Evolutionary conservation across 345 rosid species (phyloP).

Genomic region (Melaleuca quinquenervia): DNA sequence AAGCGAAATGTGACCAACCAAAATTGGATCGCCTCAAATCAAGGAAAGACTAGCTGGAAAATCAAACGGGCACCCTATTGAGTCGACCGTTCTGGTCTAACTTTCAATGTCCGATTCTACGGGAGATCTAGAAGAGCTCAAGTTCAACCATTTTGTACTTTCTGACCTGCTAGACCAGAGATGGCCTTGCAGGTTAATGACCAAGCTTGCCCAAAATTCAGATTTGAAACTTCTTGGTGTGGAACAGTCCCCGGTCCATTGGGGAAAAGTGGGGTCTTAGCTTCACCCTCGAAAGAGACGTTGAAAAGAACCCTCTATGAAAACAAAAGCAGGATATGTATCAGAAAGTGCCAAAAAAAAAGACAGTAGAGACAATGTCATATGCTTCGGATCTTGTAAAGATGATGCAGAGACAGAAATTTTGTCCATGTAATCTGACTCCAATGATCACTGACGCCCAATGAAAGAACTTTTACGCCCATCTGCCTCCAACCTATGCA

Average conservation of each 20-base stretch:
- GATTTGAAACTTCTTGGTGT: not conserved
- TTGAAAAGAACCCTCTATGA: not conserved
- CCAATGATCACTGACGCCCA: not conserved
- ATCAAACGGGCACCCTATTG: not conserved
- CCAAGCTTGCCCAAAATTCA: not conserved
- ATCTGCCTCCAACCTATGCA: not conserved
- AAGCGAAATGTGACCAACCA: not conserved
- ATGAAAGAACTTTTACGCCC: not conserved
- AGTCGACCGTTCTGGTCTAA: not conserved
- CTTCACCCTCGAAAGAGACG: not conserved
- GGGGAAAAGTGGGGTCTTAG: not conserved
- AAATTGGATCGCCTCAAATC: not conserved
- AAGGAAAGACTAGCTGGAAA: not conserved
- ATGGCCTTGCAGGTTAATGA: not conserved
- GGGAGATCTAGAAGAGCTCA: not conserved
- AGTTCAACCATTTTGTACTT: not conserved
- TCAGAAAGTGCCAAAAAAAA: not conserved
- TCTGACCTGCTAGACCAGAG: not conserved
- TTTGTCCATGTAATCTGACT: not conserved
- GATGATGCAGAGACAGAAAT: not conserved
- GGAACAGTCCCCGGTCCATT: not conserved
- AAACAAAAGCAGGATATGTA: not conserved
- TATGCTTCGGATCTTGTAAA: not conserved
- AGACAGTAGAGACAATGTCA: not conserved
- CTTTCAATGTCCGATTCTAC: not conserved